Evolutionary conservation across 106 monocot genomes (phyloP).

Genomic region (Acorus calamus): DNA sequence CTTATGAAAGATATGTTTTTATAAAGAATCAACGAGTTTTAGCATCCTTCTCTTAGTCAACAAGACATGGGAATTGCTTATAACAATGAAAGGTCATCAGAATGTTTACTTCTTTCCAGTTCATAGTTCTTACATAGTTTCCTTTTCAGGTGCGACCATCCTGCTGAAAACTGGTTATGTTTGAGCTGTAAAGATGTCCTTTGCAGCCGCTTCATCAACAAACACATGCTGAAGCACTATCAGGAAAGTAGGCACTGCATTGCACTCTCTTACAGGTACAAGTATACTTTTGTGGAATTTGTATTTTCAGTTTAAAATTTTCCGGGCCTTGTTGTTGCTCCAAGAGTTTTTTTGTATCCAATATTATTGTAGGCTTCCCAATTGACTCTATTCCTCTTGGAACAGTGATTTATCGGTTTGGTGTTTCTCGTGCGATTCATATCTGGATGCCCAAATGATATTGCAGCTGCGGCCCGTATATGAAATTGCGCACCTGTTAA

Average conservation of each 20-base stretch:
- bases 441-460: constrained; percentile 77
- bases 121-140: neutral
- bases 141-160: constrained; percentile 54
- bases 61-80: too few relatives aligned
- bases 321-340: too few relatives aligned
- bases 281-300: too few relatives aligned
- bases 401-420: constrained; percentile 86
- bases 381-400: neutral
- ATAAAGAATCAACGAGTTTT: too few relatives aligned
- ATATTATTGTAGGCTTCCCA: too few relatives aligned
- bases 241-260: constrained; percentile 66
- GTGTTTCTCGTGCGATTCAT: constrained; percentile 82
- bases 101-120: too few relatives aligned
- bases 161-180: constrained; percentile 74
- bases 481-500: constrained; percentile 68
- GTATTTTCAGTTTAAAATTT: too few relatives aligned
- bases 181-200: constrained; percentile 86
- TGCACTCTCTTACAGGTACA: constrained; percentile 79
- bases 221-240: constrained; percentile 77
- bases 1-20: too few relatives aligned
- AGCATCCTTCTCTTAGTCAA: too few relatives aligned
- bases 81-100: too few relatives aligned
- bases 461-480: constrained; percentile 57
- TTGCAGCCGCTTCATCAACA: constrained; percentile 88
- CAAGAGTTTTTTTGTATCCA: neutral